These are phyloP conservation scores for Neurospora tetrasperma DNA, from an alignment of 495 filamentous ascomycete genomes.

Conservation along the genomic window DNA sequence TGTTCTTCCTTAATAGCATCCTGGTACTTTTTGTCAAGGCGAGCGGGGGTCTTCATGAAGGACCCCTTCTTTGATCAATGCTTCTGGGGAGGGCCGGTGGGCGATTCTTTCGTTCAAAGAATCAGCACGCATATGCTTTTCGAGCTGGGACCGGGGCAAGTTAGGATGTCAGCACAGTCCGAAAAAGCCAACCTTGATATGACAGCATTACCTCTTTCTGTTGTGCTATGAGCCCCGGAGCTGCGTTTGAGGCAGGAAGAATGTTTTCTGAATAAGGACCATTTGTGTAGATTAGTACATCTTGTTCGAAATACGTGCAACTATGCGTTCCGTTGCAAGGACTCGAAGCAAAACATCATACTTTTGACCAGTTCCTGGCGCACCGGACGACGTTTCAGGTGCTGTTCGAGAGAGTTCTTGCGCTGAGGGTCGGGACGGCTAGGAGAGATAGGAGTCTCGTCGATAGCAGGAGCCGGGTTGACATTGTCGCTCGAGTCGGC, in stretches of 20 bases:
- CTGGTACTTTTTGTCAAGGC: conserved; percentile 37
- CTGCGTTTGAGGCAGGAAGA: conserved; percentile 63
- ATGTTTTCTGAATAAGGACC: conserved; percentile 51
- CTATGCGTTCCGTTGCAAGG: background rate
- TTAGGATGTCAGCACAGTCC: background rate
- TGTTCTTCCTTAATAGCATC: conserved; percentile 43
- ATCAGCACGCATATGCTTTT: conserved; percentile 76
- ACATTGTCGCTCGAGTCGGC: conserved; percentile 23
- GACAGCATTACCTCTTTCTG: conserved; percentile 51
- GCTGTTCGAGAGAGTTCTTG: conserved; percentile 82
- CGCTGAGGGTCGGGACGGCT: conserved; percentile 44
- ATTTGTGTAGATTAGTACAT: background rate
- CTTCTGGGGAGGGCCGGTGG: conserved; percentile 61
- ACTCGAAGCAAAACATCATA: conserved; percentile 29
- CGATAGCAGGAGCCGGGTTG: conserved; percentile 9
- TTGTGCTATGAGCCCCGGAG: conserved; percentile 63
- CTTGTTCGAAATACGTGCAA: background rate
- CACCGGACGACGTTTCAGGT: conserved; percentile 69
- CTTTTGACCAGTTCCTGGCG: conserved; percentile 76
- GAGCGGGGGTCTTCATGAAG: conserved; percentile 51
- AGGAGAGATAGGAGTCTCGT: conserved; percentile 58
- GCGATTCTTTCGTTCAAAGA: conserved; percentile 73
- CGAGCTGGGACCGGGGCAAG: conserved; percentile 35
- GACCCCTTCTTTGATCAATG: conserved; percentile 69
- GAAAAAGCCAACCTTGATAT: background rate